Evolutionary conservation across 164 flowering plant genomes (phyloP).

Genomic region (Magnolia officinalis): DNA sequence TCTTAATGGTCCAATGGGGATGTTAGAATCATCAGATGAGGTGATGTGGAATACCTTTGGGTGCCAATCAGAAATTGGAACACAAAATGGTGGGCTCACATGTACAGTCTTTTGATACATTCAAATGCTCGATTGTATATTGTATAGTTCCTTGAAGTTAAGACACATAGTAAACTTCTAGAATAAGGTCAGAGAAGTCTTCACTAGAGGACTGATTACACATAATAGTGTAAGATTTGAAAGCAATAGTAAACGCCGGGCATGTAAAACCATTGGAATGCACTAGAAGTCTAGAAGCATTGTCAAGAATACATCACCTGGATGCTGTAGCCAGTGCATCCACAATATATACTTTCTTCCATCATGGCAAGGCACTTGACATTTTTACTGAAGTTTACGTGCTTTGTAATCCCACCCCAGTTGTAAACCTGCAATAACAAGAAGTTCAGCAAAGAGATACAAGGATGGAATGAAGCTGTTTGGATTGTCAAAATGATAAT

Average conservation of each 20-base stretch:
- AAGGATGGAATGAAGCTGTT: neutral
- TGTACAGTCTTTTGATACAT: no score
- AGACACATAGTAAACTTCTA: no score
- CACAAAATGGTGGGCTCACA: no score
- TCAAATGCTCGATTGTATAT: no score
- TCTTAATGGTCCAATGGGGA: no score
- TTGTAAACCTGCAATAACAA: conserved; percentile 43
- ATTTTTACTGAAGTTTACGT: conserved; percentile 53
- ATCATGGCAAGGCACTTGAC: conserved; percentile 54
- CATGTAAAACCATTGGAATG: neutral
- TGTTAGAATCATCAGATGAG: no score
- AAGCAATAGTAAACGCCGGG: neutral
- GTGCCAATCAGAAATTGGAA: no score
- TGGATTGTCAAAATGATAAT: neutral
- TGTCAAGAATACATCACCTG: conserved; percentile 39
- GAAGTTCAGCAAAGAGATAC: conserved; percentile 4
- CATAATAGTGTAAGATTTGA: neutral
- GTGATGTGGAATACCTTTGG: no score
- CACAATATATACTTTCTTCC: conserved; percentile 50
- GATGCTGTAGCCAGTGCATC: conserved; percentile 60
- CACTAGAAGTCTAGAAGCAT: neutral
- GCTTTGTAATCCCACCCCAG: conserved; percentile 58
- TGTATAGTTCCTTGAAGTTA: no score
- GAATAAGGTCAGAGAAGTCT: no score
- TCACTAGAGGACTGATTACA: neutral